Evolutionary conservation across 1,139 yeast species (phyloP).

Genomic region (Taphrina sp.): DNA sequence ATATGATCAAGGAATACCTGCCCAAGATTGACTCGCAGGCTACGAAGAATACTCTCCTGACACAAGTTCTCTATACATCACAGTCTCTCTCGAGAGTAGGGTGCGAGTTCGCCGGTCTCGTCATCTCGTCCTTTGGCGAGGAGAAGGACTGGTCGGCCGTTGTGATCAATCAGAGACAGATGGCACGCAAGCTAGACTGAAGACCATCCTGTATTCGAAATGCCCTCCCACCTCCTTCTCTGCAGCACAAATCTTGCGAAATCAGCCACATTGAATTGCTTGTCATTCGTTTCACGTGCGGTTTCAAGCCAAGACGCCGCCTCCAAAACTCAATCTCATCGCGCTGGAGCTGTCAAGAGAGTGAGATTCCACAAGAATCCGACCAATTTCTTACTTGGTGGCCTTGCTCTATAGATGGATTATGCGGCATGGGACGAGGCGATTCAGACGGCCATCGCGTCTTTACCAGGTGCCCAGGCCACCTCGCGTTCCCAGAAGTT

Average conservation of each 20-base stretch:
- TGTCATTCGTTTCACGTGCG: too few species aligned
- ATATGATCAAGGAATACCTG: conserved; percentile 45
- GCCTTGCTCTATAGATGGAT: too few species aligned
- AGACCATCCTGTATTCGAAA: too few species aligned
- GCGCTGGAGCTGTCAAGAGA: too few species aligned
- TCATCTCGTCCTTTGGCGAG: conserved; percentile 37
- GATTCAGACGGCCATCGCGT: conserved; percentile 9
- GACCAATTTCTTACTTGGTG: too few species aligned
- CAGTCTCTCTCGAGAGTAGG: conserved; percentile 70
- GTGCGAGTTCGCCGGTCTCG: conserved; percentile 57
- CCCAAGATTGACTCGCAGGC: conserved; percentile 49
- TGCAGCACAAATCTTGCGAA: too few species aligned
- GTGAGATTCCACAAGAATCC: too few species aligned
- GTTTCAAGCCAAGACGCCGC: too few species aligned
- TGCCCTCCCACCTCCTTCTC: too few species aligned
- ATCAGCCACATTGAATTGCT: too few species aligned
- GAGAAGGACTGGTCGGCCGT: conserved; percentile 25
- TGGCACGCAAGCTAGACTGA: conserved; percentile 21
- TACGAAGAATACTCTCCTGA: conserved; percentile 59
- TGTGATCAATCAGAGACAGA: conserved; percentile 24
- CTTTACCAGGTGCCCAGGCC: not conserved
- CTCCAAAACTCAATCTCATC: too few species aligned
- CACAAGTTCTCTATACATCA: conserved; percentile 74
- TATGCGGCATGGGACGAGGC: conserved; percentile 24
- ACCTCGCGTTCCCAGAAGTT: conserved; percentile 17